phyloP scores from a whole-genome alignment of 768 basidiomycete species.

The Leccinum uliginosum region DNA sequence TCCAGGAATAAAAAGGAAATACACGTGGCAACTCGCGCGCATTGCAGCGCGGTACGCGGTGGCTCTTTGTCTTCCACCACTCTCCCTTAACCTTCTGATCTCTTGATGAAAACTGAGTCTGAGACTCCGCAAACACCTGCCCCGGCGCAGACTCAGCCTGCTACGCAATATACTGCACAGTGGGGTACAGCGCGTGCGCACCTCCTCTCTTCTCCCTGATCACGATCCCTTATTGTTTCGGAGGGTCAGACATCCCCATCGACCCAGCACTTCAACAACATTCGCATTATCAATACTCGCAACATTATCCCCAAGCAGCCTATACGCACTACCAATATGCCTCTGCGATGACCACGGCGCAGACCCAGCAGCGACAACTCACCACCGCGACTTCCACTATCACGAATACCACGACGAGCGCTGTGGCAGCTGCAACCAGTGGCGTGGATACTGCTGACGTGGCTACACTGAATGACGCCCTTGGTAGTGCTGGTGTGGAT shows the following conservation, averaged over 20 bases:
- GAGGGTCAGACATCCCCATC: conserved; percentile 52
- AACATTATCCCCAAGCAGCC: conserved; percentile 34
- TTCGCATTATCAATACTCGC: conserved; percentile 42
- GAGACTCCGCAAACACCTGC: conserved; percentile 33
- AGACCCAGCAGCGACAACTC: conserved; percentile 30
- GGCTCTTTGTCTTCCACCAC: too few species aligned
- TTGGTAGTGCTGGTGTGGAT: conserved; percentile 86
- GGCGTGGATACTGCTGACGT: conserved; percentile 65
- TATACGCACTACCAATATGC: conserved; percentile 44
- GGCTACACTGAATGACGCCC: conserved; percentile 75
- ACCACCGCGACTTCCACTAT: conserved; percentile 12
- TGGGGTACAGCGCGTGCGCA: conserved; percentile 38
- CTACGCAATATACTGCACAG: conserved; percentile 33
- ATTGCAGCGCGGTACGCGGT: too few species aligned
- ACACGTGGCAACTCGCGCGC: too few species aligned
- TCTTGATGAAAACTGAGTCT: conserved; percentile 41
- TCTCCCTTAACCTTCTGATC: too few species aligned
- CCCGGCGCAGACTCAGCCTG: conserved; percentile 27
- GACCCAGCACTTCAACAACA: conserved; percentile 68
- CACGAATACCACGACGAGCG: conserved; percentile 14
- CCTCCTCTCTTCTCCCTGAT: background rate
- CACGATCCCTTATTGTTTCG: background rate
- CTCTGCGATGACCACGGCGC: conserved; percentile 22
- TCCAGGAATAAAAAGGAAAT: too few species aligned
- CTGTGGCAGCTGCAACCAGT: conserved; percentile 24